Percentiles rank a stretch among this genome's conserved stretches.
These are phyloP conservation scores for Diutina ranongensis DNA, from an alignment of 1,139 yeast species.

Conservation along the genomic window DNA sequence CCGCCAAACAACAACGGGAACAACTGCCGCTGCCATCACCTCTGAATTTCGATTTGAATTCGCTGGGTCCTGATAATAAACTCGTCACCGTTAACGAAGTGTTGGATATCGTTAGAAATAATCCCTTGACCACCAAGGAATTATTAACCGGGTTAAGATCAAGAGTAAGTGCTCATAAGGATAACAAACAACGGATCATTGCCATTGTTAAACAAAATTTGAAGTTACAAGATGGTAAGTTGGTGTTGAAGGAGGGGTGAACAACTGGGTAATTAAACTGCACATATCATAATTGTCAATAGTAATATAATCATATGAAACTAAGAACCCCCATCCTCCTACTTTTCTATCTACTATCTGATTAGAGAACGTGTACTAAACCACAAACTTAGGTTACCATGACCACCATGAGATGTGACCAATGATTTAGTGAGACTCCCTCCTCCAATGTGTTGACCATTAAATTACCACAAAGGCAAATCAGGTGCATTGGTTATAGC, in stretches of 20 bases:
- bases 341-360: no score
- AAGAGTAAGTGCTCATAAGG: slow-evolving; percentile 57
- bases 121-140: slow-evolving; percentile 56
- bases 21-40: slow-evolving; percentile 7
- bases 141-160: slow-evolving; percentile 49
- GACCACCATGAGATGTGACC: no score
- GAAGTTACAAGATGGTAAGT: slow-evolving; percentile 51
- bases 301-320: background rate
- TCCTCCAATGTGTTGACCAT: no score
- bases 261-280: no score
- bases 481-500: no score
- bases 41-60: slow-evolving; percentile 12
- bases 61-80: slow-evolving; percentile 13
- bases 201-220: slow-evolving; percentile 59
- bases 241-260: slow-evolving; percentile 40
- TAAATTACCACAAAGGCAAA: no score
- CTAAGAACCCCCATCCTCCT: no score
- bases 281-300: background rate
- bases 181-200: slow-evolving; percentile 58
- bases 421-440: no score
- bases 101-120: slow-evolving; percentile 46
- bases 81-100: slow-evolving; percentile 65
- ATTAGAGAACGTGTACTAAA: no score
- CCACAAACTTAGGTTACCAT: no score
- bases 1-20: slow-evolving; percentile 15